These are phyloP conservation scores for Paratrypanosoma confusum DNA, from an alignment of 208 protist genomes.

Conservation along the genomic window DNA sequence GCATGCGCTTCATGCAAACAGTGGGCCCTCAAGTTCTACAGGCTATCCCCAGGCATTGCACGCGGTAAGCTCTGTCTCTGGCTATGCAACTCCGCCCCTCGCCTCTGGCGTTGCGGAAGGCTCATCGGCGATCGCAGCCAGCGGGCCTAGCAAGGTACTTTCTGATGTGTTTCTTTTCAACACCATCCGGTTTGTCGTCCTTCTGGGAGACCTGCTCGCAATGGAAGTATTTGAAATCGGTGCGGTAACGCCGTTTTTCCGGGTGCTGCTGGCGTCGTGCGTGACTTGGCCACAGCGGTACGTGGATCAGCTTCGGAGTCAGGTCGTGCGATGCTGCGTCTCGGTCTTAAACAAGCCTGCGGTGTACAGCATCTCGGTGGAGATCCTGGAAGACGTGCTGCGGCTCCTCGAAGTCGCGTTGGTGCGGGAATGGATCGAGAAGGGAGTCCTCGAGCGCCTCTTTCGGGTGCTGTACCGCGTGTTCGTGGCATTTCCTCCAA, in stretches of 20 bases:
- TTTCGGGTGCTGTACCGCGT: constrained; percentile 57
- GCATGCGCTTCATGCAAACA: too few relatives aligned
- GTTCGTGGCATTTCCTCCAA: constrained; percentile 40
- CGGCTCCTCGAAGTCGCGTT: constrained; percentile 37
- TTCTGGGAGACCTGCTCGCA: constrained; percentile 70
- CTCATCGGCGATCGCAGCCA: too few relatives aligned
- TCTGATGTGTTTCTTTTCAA: constrained; percentile 70
- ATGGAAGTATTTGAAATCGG: constrained; percentile 72
- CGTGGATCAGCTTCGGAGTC: constrained; percentile 47
- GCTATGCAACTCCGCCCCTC: too few relatives aligned
- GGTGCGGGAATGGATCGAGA: constrained; percentile 42
- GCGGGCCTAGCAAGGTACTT: background rate
- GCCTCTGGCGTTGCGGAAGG: too few relatives aligned
- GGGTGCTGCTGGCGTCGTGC: constrained; percentile 31
- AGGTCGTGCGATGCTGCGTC: constrained; percentile 66
- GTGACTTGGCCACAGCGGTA: constrained; percentile 42
- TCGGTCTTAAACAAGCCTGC: constrained; percentile 57
- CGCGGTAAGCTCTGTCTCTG: too few relatives aligned
- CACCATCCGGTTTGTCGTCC: constrained; percentile 57
- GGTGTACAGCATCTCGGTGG: constrained; percentile 30
- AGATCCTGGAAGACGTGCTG: constrained; percentile 46
- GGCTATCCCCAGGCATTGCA: too few relatives aligned
- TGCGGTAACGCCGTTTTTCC: constrained; percentile 40
- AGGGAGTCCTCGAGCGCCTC: constrained; percentile 60
- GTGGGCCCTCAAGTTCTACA: too few relatives aligned